A percentile compares a stretch with the other conserved stretches of the same genome.
Conservation (phyloP, 2,329 filamentous ascomycete species). For the Zymoseptoria tritici region DNA sequence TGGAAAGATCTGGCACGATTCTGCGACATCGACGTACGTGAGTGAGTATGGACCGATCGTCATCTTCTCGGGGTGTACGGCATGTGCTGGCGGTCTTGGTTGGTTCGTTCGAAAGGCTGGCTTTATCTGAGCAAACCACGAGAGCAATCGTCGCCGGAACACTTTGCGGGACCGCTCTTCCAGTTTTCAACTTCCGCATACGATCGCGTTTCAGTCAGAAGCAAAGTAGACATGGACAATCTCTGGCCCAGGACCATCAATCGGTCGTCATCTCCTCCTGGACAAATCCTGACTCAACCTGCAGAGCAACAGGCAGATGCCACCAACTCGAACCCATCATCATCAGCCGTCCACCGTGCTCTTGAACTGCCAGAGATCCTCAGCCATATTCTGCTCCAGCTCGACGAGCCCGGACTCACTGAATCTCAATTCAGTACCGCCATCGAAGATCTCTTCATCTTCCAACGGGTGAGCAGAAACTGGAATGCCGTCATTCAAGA, state of each 20-base stretch:
- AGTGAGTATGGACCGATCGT: conserved; percentile 37
- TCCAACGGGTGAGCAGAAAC: conserved; percentile 1
- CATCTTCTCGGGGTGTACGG: conserved; percentile 32
- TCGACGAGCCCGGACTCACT: not conserved
- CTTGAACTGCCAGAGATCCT: not conserved
- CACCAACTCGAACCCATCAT: too few species aligned
- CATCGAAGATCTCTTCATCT: conserved; percentile 4
- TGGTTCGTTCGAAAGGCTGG: conserved; percentile 16
- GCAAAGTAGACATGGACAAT: too few species aligned
- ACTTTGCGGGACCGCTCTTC: too few species aligned
- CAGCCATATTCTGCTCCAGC: not conserved
- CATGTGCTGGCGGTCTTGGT: conserved; percentile 11
- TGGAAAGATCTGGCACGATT: conserved; percentile 14
- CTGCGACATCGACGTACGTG: conserved; percentile 32
- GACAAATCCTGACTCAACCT: too few species aligned
- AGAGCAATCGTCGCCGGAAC: too few species aligned
- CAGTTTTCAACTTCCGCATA: too few species aligned
- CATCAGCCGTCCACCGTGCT: too few species aligned
- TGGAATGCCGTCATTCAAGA: not conserved
- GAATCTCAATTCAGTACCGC: not conserved
- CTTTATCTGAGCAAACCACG: conserved; percentile 7
- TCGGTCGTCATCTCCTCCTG: too few species aligned
- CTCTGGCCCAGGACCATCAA: too few species aligned
- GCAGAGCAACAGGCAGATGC: too few species aligned
- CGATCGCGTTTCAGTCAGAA: too few species aligned